A percentile compares a stretch with the other conserved stretches of the same genome.
These are phyloP conservation scores for Rhizophora mangle DNA, from an alignment of 345 rosid genomes.

Conservation along the genomic window DNA sequence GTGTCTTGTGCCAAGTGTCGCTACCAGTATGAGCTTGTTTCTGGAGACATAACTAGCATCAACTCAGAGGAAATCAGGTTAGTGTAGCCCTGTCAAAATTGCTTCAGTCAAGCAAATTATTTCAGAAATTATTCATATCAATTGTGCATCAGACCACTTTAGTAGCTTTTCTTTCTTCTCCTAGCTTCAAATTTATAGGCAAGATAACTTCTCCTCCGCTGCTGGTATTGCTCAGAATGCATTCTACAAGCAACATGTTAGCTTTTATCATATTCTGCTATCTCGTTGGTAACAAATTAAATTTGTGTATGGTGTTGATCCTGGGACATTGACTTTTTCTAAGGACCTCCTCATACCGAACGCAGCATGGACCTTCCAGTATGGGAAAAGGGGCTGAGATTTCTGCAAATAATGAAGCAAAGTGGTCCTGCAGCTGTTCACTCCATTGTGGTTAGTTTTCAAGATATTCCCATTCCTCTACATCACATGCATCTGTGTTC, in stretches of 20 bases:
- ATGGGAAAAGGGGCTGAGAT: conserved; percentile 86
- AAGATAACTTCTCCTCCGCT: neutral
- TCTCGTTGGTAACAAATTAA: conserved; percentile 20
- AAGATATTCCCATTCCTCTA: conserved; percentile 8
- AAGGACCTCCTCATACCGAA: conserved; percentile 99
- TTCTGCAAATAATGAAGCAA: conserved; percentile 67
- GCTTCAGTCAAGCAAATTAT: conserved; percentile 7
- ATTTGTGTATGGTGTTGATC: conserved; percentile 69
- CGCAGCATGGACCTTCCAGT: conserved; percentile 98
- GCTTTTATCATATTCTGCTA: conserved; percentile 6
- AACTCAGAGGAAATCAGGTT: conserved; percentile 91
- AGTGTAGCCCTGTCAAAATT: conserved; percentile 31
- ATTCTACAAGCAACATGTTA: conserved; percentile 1
- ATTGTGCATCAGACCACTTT: neutral
- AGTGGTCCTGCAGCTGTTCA: conserved; percentile 73
- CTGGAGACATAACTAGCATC: conserved; percentile 69
- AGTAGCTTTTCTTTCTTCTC: neutral
- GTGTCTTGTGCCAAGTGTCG: conserved; percentile 84
- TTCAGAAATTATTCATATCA: neutral
- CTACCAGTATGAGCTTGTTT: conserved; percentile 88
- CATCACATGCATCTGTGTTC: neutral
- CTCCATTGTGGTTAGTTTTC: conserved; percentile 72
- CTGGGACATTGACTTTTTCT: conserved; percentile 90
- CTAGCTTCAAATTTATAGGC: neutral
- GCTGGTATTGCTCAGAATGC: neutral